phyloP scores from a whole-genome alignment of 2,329 filamentous ascomycete genomes.

The Hymenoscyphus fraxineus region DNA sequence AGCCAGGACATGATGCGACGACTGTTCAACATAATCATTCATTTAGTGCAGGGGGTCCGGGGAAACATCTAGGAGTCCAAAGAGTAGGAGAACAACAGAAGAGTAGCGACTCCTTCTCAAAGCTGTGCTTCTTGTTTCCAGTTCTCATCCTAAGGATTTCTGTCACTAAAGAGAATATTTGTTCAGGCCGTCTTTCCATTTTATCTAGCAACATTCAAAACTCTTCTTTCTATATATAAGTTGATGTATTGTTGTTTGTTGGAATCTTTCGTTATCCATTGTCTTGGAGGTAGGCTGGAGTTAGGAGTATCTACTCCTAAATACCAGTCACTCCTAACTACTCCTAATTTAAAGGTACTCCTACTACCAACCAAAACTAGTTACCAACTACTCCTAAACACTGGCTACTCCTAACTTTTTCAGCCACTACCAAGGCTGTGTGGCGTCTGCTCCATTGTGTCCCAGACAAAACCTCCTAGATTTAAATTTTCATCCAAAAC shows the following conservation, averaged over 20 bases:
- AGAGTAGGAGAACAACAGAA: not conserved
- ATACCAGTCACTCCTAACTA: not conserved
- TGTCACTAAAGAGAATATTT: no score
- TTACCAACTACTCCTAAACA: no score
- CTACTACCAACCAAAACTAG: no score
- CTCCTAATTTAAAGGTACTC: not conserved
- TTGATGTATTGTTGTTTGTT: no score
- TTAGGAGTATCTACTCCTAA: not conserved
- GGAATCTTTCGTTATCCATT: no score
- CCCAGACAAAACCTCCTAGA: not conserved
- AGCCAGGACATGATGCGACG: not conserved
- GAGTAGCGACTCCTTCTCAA: not conserved
- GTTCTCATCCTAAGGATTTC: not conserved
- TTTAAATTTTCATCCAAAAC: not conserved
- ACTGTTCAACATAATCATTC: not conserved
- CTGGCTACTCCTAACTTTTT: not conserved
- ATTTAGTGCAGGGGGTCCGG: not conserved
- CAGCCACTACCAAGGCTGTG: not conserved
- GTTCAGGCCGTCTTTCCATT: no score
- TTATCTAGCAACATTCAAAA: no score
- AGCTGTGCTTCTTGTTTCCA: not conserved
- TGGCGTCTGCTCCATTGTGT: not conserved
- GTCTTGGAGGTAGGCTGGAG: not conserved
- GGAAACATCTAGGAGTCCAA: no score
- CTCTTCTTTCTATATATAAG: no score